phyloP scores from a whole-genome alignment of 345 rosid genomes.

The Bruguiera gymnorhiza region DNA sequence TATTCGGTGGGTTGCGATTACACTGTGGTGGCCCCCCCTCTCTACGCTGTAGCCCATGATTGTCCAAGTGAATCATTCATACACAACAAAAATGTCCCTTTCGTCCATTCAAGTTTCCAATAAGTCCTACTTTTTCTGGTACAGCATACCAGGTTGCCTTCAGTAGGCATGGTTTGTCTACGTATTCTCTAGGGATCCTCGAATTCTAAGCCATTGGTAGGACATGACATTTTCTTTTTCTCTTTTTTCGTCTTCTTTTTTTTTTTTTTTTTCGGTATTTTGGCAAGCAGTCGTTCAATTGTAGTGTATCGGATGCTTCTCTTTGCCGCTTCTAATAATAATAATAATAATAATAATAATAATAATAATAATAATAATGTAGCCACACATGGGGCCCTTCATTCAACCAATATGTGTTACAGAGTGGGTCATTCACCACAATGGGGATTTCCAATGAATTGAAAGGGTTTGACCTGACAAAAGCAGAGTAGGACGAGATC shows the following conservation, averaged over 20 bases:
- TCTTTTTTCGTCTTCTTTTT: no score
- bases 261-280: no score
- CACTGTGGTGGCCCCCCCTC: background rate
- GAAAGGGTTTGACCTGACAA: slow-evolving; percentile 36
- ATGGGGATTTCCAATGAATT: slow-evolving; percentile 29
- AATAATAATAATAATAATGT: no score
- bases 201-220: slow-evolving; percentile 3
- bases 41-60: background rate
- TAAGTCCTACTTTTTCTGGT: background rate
- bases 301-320: slow-evolving; percentile 28
- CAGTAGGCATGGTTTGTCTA: background rate
- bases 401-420: background rate
- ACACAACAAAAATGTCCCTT: background rate
- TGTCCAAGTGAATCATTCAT: slow-evolving; percentile 9
- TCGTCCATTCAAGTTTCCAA: slow-evolving; percentile 4
- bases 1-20: background rate
- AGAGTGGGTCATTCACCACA: background rate
- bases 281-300: slow-evolving; percentile 9
- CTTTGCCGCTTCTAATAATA: background rate
- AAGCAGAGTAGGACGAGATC: slow-evolving; percentile 41
- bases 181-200: slow-evolving; percentile 14
- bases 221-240: background rate
- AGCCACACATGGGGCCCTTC: no score
- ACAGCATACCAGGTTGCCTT: background rate
- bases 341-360: background rate